A percentile compares a stretch with the other conserved stretches of the same genome.
Evolutionary conservation across 495 filamentous ascomycete genomes (phyloP).

Genomic region (Aspergillus saccharolyticus): DNA sequence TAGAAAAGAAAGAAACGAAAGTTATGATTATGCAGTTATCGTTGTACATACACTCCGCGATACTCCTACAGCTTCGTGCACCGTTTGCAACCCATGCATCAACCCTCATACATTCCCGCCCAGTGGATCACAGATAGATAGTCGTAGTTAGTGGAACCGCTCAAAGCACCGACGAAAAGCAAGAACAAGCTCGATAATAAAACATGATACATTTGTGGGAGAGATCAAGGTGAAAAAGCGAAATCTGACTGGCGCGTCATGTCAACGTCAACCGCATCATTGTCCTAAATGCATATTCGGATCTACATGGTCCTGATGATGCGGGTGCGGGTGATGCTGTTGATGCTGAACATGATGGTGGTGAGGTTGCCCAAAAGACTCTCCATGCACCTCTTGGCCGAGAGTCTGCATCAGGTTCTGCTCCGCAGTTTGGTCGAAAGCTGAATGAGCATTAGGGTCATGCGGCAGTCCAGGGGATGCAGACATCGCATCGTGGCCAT

Average conservation of each 20-base stretch:
- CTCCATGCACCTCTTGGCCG: constrained; percentile 44
- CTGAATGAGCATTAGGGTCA: constrained; percentile 30
- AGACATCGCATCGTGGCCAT: constrained; percentile 41
- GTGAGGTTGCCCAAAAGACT: constrained; percentile 36
- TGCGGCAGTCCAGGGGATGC: constrained; percentile 38
- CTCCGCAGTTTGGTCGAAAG: constrained; percentile 43
- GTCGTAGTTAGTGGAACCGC: background rate
- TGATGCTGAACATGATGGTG: constrained; percentile 24
- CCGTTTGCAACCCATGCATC: background rate
- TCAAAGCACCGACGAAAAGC: background rate
- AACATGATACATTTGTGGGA: background rate
- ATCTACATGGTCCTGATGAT: constrained; percentile 33
- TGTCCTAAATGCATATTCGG: constrained; percentile 37
- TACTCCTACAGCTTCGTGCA: background rate
- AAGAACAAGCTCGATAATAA: background rate
- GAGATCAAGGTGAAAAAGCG: background rate
- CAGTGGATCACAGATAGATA: background rate
- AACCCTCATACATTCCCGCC: background rate
- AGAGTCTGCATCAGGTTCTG: constrained; percentile 48
- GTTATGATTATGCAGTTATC: background rate
- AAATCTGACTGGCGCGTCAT: background rate
- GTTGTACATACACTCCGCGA: background rate
- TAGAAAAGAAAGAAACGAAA: background rate
- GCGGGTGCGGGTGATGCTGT: constrained; percentile 28
- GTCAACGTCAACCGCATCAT: constrained; percentile 13